These are phyloP conservation scores for Shiraia bambusicola DNA, from an alignment of 2,329 filamentous ascomycete genomes.

Conservation along the genomic window DNA sequence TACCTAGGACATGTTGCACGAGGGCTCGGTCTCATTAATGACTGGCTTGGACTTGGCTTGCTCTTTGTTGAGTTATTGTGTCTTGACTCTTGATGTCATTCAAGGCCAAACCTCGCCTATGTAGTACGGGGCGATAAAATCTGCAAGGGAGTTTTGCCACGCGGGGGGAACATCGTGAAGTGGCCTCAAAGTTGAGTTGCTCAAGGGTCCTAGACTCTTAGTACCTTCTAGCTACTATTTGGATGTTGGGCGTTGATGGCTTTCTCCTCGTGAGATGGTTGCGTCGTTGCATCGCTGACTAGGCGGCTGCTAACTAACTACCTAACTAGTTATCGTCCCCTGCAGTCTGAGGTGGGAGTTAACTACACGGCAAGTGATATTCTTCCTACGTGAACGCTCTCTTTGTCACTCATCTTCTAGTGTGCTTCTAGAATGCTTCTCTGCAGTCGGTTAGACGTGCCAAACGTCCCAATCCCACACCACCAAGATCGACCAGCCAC, in stretches of 20 bases:
- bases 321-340: no score
- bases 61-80: no score
- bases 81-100: conserved; percentile 8
- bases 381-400: background rate
- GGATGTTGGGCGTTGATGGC: background rate
- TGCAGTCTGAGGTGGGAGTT: no score
- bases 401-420: conserved; percentile 16
- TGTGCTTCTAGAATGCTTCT: conserved; percentile 25
- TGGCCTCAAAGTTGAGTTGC: background rate
- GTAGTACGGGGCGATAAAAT: background rate
- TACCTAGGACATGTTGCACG: no score
- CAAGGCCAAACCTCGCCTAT: no score
- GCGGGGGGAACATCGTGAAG: no score
- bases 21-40: no score
- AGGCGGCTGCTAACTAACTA: background rate
- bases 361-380: no score
- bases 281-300: background rate
- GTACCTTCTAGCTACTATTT: no score
- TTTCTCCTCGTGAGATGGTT: background rate
- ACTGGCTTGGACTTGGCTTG: no score
- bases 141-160: background rate
- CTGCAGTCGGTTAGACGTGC: conserved; percentile 6
- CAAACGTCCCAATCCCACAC: background rate
- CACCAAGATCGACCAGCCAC: no score
- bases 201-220: background rate